These are phyloP conservation scores for Lasiosphaeris hirsuta DNA, from an alignment of 495 filamentous ascomycete species.

Conservation along the genomic window DNA sequence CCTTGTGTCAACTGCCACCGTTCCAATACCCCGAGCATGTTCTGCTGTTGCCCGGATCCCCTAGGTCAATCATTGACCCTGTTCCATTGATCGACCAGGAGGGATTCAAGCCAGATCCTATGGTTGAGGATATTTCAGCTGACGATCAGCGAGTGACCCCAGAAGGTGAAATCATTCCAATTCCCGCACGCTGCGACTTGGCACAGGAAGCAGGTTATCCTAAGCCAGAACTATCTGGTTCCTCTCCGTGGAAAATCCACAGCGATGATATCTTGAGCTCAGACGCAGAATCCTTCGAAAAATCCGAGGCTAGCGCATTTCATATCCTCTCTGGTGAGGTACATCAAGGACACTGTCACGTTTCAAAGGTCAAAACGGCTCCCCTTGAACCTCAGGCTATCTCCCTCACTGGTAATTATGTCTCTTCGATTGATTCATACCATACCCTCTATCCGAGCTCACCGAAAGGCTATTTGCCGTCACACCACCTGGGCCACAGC, in stretches of 20 bases:
- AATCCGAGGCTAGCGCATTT: not conserved
- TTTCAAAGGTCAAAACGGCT: not conserved
- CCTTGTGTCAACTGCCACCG: constrained; percentile 5
- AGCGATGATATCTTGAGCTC: too few relatives aligned
- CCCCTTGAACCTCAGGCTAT: not conserved
- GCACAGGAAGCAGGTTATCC: too few relatives aligned
- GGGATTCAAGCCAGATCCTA: too few relatives aligned
- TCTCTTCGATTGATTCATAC: not conserved
- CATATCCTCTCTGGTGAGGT: not conserved
- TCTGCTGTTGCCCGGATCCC: not conserved
- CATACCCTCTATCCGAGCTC: not conserved
- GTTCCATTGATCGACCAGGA: too few relatives aligned
- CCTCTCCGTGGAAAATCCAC: too few relatives aligned
- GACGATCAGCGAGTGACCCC: too few relatives aligned
- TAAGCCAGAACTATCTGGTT: too few relatives aligned
- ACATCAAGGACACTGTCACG: not conserved
- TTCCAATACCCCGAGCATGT: constrained; percentile 12
- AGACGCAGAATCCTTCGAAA: not conserved
- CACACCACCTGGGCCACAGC: constrained; percentile 4
- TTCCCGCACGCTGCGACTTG: too few relatives aligned
- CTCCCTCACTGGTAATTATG: not conserved
- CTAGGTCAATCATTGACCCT: too few relatives aligned
- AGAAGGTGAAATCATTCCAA: too few relatives aligned
- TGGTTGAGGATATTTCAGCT: too few relatives aligned
- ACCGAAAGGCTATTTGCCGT: not conserved